Evolutionary conservation across 139 green algal genomes (phyloP).

Genomic region (Trebouxia sp.): DNA sequence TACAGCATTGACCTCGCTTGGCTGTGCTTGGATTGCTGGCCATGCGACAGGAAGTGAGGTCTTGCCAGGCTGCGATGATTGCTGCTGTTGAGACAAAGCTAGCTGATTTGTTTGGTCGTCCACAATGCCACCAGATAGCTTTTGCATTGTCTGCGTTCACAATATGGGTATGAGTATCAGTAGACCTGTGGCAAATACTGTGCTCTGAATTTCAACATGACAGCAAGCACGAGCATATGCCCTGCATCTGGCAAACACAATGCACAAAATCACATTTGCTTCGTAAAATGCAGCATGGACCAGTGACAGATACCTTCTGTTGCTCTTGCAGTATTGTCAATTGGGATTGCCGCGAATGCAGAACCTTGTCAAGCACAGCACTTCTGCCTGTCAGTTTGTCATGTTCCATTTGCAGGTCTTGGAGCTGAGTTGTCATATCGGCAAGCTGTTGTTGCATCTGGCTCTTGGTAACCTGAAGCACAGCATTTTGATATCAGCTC

Average conservation of each 20-base stretch:
- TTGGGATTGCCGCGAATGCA: not conserved
- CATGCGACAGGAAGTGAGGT: not conserved
- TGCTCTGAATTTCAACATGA: too few relatives aligned
- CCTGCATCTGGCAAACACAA: not conserved
- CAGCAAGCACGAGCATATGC: too few relatives aligned
- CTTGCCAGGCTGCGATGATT: not conserved
- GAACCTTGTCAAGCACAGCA: not conserved
- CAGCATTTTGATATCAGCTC: not conserved
- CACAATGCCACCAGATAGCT: not conserved
- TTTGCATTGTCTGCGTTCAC: not conserved
- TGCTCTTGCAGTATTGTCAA: slow-evolving; percentile 2
- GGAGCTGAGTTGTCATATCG: slow-evolving; percentile 1
- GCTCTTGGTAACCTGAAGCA: not conserved
- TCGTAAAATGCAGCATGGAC: not conserved
- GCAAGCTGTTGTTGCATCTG: slow-evolving; percentile 16
- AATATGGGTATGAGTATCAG: too few relatives aligned
- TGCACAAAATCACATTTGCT: too few relatives aligned
- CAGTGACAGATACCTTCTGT: not conserved
- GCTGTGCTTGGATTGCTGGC: not conserved
- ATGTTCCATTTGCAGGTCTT: not conserved
- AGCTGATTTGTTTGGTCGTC: not conserved
- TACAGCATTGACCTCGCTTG: not conserved
- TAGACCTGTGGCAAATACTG: too few relatives aligned
- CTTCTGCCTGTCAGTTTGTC: slow-evolving; percentile 1
- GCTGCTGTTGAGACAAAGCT: not conserved